Evolutionary conservation across 768 basidiomycete genomes (phyloP).

Genomic region (Boletus patriciae): DNA sequence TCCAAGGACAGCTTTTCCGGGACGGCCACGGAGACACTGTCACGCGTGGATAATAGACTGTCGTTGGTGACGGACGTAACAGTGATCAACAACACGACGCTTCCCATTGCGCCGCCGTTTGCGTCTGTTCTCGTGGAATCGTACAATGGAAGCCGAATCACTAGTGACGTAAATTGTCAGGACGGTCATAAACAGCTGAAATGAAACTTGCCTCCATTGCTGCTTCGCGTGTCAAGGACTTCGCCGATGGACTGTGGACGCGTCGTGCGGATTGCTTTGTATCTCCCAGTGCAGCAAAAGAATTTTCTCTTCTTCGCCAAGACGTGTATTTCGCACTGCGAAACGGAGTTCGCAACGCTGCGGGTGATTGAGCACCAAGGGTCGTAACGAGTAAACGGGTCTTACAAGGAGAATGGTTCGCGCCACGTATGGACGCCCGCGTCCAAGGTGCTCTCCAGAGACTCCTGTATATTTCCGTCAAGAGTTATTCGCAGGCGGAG

Average conservation of each 20-base stretch:
- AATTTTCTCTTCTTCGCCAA: constrained; percentile 29
- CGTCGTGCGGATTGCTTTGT: constrained; percentile 32
- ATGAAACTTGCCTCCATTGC: constrained; percentile 32
- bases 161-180: constrained; percentile 33
- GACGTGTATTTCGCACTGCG: constrained; percentile 30
- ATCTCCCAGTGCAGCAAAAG: constrained; percentile 28
- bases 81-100: constrained; percentile 27
- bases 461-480: constrained; percentile 31
- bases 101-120: constrained; percentile 29
- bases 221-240: constrained; percentile 28
- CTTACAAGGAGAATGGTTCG: constrained; percentile 33
- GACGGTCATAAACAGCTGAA: constrained; percentile 29
- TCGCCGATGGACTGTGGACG: constrained; percentile 24
- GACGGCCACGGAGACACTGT: constrained; percentile 23
- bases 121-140: constrained; percentile 31
- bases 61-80: constrained; percentile 17
- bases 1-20: constrained; percentile 22
- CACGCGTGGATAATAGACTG: constrained; percentile 19
- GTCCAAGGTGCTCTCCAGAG: constrained; percentile 27
- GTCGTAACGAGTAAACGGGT: background rate
- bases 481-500: constrained; percentile 28
- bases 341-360: constrained; percentile 21
- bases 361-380: constrained; percentile 10
- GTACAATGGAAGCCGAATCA: constrained; percentile 34
- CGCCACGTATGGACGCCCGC: constrained; percentile 29